phyloP scores from a whole-genome alignment of 805 yeast species.

The Nakazawaea molendinolei region DNA sequence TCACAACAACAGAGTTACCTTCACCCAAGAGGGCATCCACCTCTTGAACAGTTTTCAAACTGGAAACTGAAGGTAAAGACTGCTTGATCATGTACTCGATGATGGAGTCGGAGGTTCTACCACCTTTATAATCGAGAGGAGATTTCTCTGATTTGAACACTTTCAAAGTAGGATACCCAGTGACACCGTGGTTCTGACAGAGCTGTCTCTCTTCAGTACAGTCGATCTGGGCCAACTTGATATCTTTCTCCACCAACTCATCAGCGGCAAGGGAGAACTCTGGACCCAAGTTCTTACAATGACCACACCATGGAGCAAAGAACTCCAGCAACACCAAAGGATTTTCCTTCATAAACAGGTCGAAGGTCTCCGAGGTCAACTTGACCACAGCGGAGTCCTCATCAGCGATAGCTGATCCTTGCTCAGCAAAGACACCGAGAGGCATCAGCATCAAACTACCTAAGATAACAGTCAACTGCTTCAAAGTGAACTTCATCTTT shows the following conservation, averaged over 20 bases:
- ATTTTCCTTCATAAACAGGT: conserved; percentile 57
- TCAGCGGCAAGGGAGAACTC: conserved; percentile 72
- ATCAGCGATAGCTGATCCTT: conserved; percentile 74
- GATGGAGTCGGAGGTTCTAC: conserved; percentile 75
- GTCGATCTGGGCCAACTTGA: conserved; percentile 76
- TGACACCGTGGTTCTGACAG: conserved; percentile 60
- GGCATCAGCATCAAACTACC: too few relatives aligned
- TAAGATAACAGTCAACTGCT: too few relatives aligned
- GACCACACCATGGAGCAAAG: conserved; percentile 98
- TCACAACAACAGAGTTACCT: too few relatives aligned
- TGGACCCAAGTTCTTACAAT: conserved; percentile 85
- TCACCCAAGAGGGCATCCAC: conserved; percentile 45
- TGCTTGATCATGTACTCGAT: conserved; percentile 69
- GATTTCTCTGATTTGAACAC: conserved; percentile 51
- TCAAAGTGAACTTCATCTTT: too few relatives aligned
- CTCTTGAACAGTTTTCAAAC: conserved; percentile 38
- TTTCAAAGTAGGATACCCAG: conserved; percentile 81
- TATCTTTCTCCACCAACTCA: conserved; percentile 47
- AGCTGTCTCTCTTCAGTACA: conserved; percentile 73
- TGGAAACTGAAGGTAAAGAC: conserved; percentile 67
- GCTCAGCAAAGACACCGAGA: too few relatives aligned
- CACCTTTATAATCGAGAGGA: conserved; percentile 70
- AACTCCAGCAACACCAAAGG: conserved; percentile 80
- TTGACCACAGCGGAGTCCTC: conserved; percentile 83
- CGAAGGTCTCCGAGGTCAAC: conserved; percentile 60